Conservation (phyloP, 2,329 filamentous ascomycete species). For the Stylonectria norvegica region DNA sequence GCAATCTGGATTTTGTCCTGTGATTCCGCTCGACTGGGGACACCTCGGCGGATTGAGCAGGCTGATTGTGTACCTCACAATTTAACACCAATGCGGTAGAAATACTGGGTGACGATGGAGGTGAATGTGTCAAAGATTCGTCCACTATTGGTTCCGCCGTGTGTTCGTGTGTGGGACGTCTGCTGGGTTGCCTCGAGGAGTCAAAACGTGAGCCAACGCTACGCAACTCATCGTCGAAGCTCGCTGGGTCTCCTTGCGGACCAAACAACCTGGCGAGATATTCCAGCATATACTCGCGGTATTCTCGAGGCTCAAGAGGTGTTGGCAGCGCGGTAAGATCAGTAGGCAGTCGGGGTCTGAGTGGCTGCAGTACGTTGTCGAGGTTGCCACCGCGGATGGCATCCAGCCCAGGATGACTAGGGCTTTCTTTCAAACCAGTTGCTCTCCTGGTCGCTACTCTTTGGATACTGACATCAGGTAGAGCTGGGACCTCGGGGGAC, state of each 20-base stretch:
- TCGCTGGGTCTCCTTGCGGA: neutral
- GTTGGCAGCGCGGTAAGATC: neutral
- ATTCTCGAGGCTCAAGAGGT: neutral
- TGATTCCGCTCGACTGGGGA: neutral
- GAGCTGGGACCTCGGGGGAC: too few species aligned
- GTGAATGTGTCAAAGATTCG: neutral
- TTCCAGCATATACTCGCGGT: conserved; percentile 4
- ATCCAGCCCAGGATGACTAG: too few species aligned
- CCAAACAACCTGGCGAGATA: conserved; percentile 5
- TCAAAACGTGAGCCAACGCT: neutral
- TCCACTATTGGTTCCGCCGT: neutral
- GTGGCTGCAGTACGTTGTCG: too few species aligned
- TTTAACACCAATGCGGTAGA: neutral
- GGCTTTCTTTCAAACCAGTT: too few species aligned
- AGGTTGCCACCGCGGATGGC: too few species aligned
- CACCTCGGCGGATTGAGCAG: neutral
- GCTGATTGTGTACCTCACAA: neutral
- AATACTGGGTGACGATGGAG: neutral
- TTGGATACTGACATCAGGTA: too few species aligned
- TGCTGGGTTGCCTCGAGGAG: neutral
- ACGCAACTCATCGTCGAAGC: neutral
- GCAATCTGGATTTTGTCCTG: neutral
- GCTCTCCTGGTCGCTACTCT: too few species aligned
- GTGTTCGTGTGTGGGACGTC: neutral
- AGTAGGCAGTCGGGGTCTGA: neutral